Base-by-base conservation (phyloP, 768 basidiomycete genomes). In the Pisolithus marmoratus region DNA sequence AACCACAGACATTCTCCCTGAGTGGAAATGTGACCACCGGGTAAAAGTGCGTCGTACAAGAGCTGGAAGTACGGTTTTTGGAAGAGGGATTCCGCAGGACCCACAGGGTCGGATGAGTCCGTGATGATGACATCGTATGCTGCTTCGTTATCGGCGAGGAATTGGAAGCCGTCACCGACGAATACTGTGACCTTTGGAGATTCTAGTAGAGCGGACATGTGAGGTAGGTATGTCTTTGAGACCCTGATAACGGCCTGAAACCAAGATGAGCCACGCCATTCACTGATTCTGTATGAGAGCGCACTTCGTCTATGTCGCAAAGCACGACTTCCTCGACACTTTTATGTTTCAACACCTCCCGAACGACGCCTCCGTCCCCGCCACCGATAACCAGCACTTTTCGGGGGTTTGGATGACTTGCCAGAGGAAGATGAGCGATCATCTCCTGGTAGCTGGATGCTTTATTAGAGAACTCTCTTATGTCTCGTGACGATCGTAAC, bases 51-150 rank as follows among this genome's bases (percentile, higher is more conserved):
- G 61, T 94, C 87, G 66, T 93, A 83, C 52, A 99, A 79, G 34
- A 98, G 84, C 68, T 91, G 80, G 78, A 97, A 99, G 81, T 96
- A 99, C 2, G 94, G 90, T 68, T 94, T 89, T 72, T 98, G 82
- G 80, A 99, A 98, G 57, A 98, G 87, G 22, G 88, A 81, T 42
- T 84, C 87, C 42, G 95, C 95, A 40, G 95, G 95, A 40, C 95
- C 95, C 50, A 97, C 92, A 37, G 95, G 95, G 70, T 98, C 95
- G 20, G 94, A 96, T 19, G 94, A 97, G 70, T 99, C 95, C 56
- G 95, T 99, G 73, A 99, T 90, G 75, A 99, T 98, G 54, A 90
- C 91, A 65, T 99, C 95, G 82, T 95, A 96, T 47, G 83, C 83
- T 46, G 82, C 74, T 60, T 86, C 80, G 72, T 95, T 87, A 47